Percentiles rank a stretch among this genome's conserved stretches.
These are phyloP conservation scores for Ceratocystis alfenasii DNA, from an alignment of 2,329 filamentous ascomycete species.

Conservation along the genomic window DNA sequence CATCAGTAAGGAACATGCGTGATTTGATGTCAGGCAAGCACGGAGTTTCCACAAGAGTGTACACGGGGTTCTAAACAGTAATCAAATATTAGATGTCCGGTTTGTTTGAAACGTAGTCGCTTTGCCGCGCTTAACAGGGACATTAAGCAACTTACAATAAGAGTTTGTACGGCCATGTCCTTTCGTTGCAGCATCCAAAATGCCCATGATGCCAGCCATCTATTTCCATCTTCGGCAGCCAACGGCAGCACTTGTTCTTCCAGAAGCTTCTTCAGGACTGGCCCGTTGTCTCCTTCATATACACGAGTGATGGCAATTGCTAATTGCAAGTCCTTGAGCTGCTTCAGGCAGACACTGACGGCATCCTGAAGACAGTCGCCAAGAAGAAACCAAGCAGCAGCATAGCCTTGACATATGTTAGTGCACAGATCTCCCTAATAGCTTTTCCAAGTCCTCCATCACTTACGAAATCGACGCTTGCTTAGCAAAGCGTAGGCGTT, in stretches of 20 bases:
- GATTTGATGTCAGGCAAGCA: constrained; percentile 58
- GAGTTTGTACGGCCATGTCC: constrained; percentile 70
- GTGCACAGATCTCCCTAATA: neutral
- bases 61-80: constrained; percentile 55
- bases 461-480: constrained; percentile 68
- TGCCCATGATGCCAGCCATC: constrained; percentile 91
- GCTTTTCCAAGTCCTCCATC: neutral
- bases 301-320: constrained; percentile 79
- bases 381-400: constrained; percentile 87
- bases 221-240: constrained; percentile 70
- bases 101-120: too few species aligned
- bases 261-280: constrained; percentile 60
- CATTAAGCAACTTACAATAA: constrained; percentile 52
- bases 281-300: constrained; percentile 74
- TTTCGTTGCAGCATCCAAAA: constrained; percentile 80
- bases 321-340: constrained; percentile 78
- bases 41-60: constrained; percentile 58
- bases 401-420: constrained; percentile 55
- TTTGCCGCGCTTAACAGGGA: too few species aligned
- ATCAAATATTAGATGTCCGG: neutral
- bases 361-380: constrained; percentile 77
- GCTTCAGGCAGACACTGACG: constrained; percentile 72
- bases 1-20: constrained; percentile 75
- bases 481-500: constrained; percentile 94
- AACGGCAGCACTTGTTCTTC: constrained; percentile 66